Percentiles rank a stretch among this genome's conserved stretches.
Conservation (phyloP, 2,329 filamentous ascomycete genomes). For the Pyricularia pennisetigena region DNA sequence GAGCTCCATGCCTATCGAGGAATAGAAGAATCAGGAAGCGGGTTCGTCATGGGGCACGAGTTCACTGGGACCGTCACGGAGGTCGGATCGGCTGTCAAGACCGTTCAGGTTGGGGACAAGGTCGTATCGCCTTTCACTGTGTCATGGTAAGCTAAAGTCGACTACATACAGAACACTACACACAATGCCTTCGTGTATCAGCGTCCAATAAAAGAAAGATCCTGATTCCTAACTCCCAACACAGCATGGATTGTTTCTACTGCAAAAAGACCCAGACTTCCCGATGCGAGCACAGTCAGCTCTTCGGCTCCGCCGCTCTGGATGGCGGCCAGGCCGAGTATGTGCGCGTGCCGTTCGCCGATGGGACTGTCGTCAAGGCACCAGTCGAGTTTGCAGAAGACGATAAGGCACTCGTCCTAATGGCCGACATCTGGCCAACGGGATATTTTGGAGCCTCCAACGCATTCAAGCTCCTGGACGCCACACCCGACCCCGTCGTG, state of each 20-base stretch:
- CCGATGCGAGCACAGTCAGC: constrained; percentile 57
- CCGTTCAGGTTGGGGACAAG: constrained; percentile 62
- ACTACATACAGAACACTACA: not conserved
- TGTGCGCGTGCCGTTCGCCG: constrained; percentile 70
- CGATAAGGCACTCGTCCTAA: constrained; percentile 68
- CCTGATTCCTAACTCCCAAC: not conserved
- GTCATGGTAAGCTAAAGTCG: constrained; percentile 49
- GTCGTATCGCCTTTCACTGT: constrained; percentile 78
- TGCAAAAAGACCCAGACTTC: constrained; percentile 69
- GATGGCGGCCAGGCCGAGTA: constrained; percentile 79
- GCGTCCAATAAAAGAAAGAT: not conserved
- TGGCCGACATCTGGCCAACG: constrained; percentile 89
- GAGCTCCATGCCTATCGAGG: constrained; percentile 84
- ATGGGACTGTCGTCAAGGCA: constrained; percentile 69
- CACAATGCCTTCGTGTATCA: not conserved
- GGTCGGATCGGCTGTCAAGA: constrained; percentile 56
- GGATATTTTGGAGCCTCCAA: constrained; percentile 78
- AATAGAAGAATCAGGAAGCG: constrained; percentile 58
- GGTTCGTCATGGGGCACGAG: constrained; percentile 70
- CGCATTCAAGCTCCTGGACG: constrained; percentile 55
- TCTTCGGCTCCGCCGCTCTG: constrained; percentile 61
- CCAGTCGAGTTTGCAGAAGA: constrained; percentile 50
- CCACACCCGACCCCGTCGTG: constrained; percentile 50
- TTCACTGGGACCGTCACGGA: constrained; percentile 70
- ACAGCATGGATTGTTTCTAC: constrained; percentile 68